Base-by-base conservation (phyloP, 2,329 filamentous ascomycete genomes). In the Didymella pinodella region DNA sequence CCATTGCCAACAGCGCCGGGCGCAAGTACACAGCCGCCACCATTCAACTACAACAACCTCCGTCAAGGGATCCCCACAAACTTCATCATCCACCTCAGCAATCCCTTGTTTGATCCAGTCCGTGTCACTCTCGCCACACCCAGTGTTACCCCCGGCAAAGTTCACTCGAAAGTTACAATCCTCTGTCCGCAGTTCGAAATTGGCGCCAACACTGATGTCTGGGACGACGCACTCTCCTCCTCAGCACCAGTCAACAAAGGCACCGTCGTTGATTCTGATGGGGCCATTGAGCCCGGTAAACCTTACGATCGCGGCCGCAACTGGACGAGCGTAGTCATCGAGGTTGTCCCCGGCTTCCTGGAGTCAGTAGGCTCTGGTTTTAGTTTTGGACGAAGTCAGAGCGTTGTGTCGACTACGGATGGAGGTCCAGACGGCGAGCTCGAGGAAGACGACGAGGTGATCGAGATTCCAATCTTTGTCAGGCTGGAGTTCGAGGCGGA, bases 401-500 rank as follows among this genome's bases (percentile, higher is more conserved):
- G 49, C 45, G 32, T 54, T 3, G 50, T 43, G 36, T 55, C 52
- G 25, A 36, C 20, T 2, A 36, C 46, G 34, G 56, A 59, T 12
- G 14, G 48, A n/a, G 54, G 54, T 5, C 52, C 56, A n/a, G 36
- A 67, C 66, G 59, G 61, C 65, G 63, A 68, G 20, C 46, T 79
- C 12, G 76, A 77, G 28, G 82, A 85, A 47, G 86, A 88, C 60
- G 85, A 88, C 55, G 84, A 88, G 70, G 79, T 89, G 29, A 78
- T 98, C 41, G 95, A 99, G 82, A 94, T 99, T 67, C 94, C 95
- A 54, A 88, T 99, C 70, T 96, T 96, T 81, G 92, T 99, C 61
- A 86, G 93, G 25, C 85, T 97, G 56, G 93, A 97, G 76, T 99
- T 93, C 88, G 94, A 93, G 76, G 84, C 86, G 3, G 90, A 93